Evolutionary conservation across 352 stramenopile genomes (phyloP), one percentile per base, ranked within the genome.

Genomic region (Salisapilia sapeloensis): DNA sequence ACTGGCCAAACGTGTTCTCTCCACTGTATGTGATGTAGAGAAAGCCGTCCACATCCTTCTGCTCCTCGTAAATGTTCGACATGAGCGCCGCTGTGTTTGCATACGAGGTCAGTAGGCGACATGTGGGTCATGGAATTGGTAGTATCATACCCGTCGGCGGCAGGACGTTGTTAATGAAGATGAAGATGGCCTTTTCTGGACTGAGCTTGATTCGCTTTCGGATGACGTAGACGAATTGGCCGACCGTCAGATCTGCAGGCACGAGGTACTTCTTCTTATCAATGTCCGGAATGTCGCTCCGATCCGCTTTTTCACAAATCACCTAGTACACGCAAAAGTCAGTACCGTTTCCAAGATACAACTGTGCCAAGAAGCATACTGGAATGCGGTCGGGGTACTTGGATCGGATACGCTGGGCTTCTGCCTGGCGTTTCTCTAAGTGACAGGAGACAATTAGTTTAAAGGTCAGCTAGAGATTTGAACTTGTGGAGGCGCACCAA

Each of bases 181-280:
- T 87, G 65, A 98, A 98, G 44, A 98, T 94, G 32, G 93, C 95
- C 50, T 89, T 87, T 54, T 98, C 93, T 1, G 93, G 85, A 36
- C 87, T 93, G 40, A 98, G 58, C 67, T 98, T 97, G 56, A 99
- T 98, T 42, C 95, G 86, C 74, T 99, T 99, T 44, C 94, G 89
- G 56, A 99, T 98, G 26, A 99, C 93, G 56, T 99, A 99, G 41
- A 98, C 89, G 50, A 99, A 99, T 64, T 99, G 94, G 4, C 95
- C 95, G 6, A 98, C 91, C 28, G 91, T 98, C 45, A 98, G 54
- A 52, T 98, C 92, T 25, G 89, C 78, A 5, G 93, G 93, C 32
- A 99, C 94, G 29, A 99, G 61, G 58, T 97, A 97, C 69, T 99
- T 99, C 63, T 99, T 98, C 78, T 99, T 99, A 64, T 99, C 94